Conservation (phyloP, 768 basidiomycete genomes). For the Porpolomopsis calyptriformis region DNA sequence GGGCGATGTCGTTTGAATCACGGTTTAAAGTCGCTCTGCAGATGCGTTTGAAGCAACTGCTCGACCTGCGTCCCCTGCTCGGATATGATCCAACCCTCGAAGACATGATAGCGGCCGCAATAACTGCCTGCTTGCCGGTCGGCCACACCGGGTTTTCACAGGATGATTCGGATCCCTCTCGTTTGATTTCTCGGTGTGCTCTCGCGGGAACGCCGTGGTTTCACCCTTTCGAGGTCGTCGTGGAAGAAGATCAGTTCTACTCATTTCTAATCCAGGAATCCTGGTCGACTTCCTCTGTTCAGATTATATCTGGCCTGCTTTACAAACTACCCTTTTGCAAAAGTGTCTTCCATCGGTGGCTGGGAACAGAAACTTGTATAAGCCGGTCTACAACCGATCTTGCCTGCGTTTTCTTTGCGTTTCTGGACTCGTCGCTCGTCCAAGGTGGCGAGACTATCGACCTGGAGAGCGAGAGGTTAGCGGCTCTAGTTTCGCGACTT, state of each 20-base stretch:
- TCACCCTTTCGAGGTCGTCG: conserved; percentile 13
- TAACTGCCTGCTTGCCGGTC: conserved; percentile 31
- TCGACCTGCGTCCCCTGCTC: conserved; percentile 26
- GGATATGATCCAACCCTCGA: conserved; percentile 32
- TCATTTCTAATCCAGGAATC: conserved; percentile 30
- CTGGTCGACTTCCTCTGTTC: conserved; percentile 36
- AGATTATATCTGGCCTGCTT: conserved; percentile 32
- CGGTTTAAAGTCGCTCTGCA: conserved; percentile 18
- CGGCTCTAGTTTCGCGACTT: conserved; percentile 21
- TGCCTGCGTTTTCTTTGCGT: conserved; percentile 32
- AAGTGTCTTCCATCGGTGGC: conserved; percentile 29
- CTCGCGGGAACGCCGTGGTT: conserved; percentile 26
- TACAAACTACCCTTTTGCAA: conserved; percentile 27
- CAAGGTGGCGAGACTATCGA: conserved; percentile 8
- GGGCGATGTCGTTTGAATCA: conserved; percentile 13
- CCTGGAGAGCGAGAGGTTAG: conserved; percentile 20
- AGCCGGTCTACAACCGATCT: conserved; percentile 21
- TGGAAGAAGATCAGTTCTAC: conserved; percentile 19
- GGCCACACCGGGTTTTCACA: conserved; percentile 21
- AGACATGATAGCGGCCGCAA: conserved; percentile 33
- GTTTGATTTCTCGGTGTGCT: conserved; percentile 15
- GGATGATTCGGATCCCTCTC: conserved; percentile 7
- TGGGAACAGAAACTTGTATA: conserved; percentile 22
- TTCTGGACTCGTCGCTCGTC: conserved; percentile 31
- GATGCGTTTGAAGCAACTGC: conserved; percentile 26